Conservation (phyloP, 129 eudicot species). For the Arctium minus region DNA sequence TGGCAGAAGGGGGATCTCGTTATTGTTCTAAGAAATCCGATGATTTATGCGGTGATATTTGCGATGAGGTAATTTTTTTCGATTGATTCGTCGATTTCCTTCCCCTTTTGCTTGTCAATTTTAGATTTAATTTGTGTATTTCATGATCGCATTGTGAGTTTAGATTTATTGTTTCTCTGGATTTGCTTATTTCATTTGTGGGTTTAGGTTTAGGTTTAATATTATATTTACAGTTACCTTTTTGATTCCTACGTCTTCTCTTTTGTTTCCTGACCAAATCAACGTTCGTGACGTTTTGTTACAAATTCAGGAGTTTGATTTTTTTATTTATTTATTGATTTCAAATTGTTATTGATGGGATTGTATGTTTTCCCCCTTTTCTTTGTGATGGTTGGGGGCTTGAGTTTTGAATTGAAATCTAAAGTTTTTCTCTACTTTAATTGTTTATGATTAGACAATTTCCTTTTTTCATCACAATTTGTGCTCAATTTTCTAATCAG, state of each 20-base stretch:
- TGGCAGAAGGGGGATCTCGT: slow-evolving; percentile 93
- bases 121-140: neutral
- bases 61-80: slow-evolving; percentile 46
- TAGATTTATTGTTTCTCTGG: slow-evolving; percentile 1
- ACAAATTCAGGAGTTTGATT: neutral
- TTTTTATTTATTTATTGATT: neutral
- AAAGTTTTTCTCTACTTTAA: neutral
- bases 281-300: slow-evolving; percentile 2
- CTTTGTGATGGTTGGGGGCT: neutral
- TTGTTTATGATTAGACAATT: neutral
- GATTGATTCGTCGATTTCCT: neutral
- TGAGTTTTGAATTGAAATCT: neutral
- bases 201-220: neutral
- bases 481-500: neutral
- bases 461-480: neutral
- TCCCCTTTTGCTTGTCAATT: too few species aligned
- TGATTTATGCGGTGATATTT: slow-evolving; percentile 66
- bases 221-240: neutral
- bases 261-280: neutral
- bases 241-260: neutral
- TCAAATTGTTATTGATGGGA: slow-evolving; percentile 8
- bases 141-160: slow-evolving; percentile 17
- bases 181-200: slow-evolving; percentile 3
- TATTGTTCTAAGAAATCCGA: slow-evolving; percentile 80
- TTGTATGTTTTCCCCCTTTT: neutral